Percentiles rank a stretch among this genome's conserved stretches.
These are phyloP conservation scores for Botrytis deweyae DNA, from an alignment of 2,329 filamentous ascomycete species.

Conservation along the genomic window DNA sequence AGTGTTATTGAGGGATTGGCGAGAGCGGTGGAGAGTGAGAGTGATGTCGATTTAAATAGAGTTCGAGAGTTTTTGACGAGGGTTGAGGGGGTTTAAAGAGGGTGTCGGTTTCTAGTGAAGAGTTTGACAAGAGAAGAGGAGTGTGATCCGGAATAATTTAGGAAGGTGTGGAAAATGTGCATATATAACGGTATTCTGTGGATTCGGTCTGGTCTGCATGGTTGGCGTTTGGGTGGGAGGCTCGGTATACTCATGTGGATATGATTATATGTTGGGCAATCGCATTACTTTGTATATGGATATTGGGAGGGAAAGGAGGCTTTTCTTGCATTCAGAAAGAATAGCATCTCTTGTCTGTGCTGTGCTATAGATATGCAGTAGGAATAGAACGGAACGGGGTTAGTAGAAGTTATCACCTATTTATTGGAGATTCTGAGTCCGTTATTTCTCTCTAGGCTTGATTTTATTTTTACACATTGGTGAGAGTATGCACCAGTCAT, in stretches of 20 bases:
- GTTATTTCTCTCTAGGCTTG: background rate
- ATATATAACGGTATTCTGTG: conserved; percentile 1
- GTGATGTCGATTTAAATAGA: conserved; percentile 71
- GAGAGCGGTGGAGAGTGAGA: conserved; percentile 86
- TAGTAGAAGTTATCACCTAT: background rate
- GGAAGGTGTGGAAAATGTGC: background rate
- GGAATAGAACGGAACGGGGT: background rate
- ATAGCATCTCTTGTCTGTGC: background rate
- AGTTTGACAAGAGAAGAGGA: background rate
- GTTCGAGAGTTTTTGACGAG: conserved; percentile 78
- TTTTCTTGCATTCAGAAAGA: background rate
- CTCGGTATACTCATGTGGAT: conserved; percentile 2
- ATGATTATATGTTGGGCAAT: conserved; percentile 2
- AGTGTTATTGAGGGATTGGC: conserved; percentile 75
- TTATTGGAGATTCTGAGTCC: background rate
- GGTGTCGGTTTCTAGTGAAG: background rate
- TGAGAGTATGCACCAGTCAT: too few species aligned
- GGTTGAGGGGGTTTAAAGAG: conserved; percentile 50
- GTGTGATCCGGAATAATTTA: background rate
- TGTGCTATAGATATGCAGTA: background rate
- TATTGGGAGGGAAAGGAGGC: background rate
- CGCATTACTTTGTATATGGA: background rate
- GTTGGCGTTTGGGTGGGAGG: background rate
- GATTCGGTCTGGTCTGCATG: background rate
- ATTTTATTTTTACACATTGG: background rate